These are phyloP conservation scores for Parasarocladium wereldwijsianum DNA, from an alignment of 2,329 filamentous ascomycete genomes.

Conservation along the genomic window DNA sequence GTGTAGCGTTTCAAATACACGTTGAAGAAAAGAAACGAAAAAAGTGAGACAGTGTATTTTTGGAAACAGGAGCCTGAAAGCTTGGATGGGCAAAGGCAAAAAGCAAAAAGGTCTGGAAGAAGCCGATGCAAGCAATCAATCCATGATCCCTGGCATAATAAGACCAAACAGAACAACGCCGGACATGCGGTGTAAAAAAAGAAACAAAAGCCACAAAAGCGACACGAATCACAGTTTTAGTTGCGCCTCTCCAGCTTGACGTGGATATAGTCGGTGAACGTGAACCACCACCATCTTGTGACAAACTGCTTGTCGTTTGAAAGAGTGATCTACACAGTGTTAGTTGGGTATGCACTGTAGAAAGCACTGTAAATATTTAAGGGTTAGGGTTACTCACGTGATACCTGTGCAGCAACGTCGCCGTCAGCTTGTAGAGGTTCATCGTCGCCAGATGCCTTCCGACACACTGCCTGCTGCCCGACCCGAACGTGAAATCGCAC, in stretches of 20 bases:
- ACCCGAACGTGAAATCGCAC: constrained; percentile 21
- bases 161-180: too few species aligned
- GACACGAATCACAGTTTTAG: too few species aligned
- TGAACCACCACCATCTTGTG: constrained; percentile 6
- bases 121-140: too few species aligned
- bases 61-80: too few species aligned
- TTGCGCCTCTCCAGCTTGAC: constrained; percentile 4
- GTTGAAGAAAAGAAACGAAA: too few species aligned
- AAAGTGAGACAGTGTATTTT: too few species aligned
- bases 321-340: constrained; percentile 3
- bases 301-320: constrained; percentile 4
- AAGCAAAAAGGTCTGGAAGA: too few species aligned
- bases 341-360: not conserved
- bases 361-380: not conserved
- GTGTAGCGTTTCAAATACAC: too few species aligned
- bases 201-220: too few species aligned
- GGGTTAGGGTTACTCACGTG: constrained; percentile 11
- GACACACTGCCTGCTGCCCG: constrained; percentile 23
- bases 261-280: constrained; percentile 5
- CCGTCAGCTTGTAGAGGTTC: constrained; percentile 20
- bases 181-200: too few species aligned
- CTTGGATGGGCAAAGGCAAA: too few species aligned
- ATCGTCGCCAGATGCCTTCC: constrained; percentile 19
- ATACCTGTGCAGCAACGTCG: constrained; percentile 29
- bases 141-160: too few species aligned